Evolutionary conservation across 495 filamentous ascomycete species (phyloP), one percentile per base, ranked within the genome.

Genomic region (Usnea hakonensis): DNA sequence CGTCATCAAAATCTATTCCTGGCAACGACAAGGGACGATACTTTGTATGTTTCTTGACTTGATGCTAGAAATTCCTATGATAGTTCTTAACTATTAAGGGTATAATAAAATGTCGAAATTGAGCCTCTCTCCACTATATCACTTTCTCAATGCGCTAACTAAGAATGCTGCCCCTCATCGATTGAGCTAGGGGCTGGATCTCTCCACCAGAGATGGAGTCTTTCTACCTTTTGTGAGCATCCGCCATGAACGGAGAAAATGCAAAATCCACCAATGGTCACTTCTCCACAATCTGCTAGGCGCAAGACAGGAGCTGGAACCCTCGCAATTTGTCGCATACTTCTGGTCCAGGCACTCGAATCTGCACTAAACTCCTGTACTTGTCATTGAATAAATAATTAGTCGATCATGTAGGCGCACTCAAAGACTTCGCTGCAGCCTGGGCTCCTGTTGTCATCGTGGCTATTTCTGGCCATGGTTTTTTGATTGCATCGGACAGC

Each of bases 401-500:
- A 1, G 9, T 48, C 10, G 13, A 60, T 65, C 50, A 66, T 26
- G 41, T 55, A 36, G 55, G 60, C 14, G 55, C 48, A 33, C 55
- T 54, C n/a, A 60, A 32, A 23, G 61, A 50, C 36, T 66, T 48
- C 14, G 33, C 44, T 32, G 46, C 56, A 0, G 48, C 50, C 33
- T 59, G 50, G 7, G 60, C 64, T 21, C 28, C 60, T 17, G 58
- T 55, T 50, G 65, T 58, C 58, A 62, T 38, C 26, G 52, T n/a
- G 11, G 65, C 53, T 35, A 65, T 57, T 2, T 83, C 76, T 52
- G 90, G 90, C 82, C 89, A 90, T 36, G 87, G 83, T 80, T 92
- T 94, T 83, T 95, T 95, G 72, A 93, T 82, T 14, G 92, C 90
- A 77, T 97, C 92, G 69, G 94, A 88, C 58, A 97, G 81, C 75